phyloP scores from a whole-genome alignment of 208 protist genomes.

The Leishmania tarentolae region DNA sequence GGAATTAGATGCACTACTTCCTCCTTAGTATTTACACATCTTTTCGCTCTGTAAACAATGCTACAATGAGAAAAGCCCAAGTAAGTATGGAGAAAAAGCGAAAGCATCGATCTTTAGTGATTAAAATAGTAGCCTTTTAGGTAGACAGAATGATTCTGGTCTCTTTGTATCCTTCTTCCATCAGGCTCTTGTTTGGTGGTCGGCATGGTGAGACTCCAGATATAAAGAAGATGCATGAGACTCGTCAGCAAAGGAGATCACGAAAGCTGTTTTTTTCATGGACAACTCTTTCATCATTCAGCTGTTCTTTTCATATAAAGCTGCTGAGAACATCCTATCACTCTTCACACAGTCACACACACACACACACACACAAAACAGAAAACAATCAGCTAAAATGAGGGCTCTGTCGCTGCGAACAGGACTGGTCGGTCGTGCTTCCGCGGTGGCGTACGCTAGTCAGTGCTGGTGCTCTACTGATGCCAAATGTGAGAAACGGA shows the following conservation, averaged over 20 bases:
- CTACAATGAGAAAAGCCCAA: background rate
- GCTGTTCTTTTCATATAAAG: background rate
- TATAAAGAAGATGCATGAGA: background rate
- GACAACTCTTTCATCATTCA: conserved; percentile 3
- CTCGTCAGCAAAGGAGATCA: background rate
- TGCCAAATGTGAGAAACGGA: conserved; percentile 26
- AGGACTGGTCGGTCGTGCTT: conserved; percentile 15
- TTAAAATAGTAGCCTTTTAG: background rate
- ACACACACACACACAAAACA: background rate
- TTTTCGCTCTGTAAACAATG: conserved; percentile 5
- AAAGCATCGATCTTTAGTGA: background rate
- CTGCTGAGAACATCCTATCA: background rate
- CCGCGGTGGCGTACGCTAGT: conserved; percentile 11
- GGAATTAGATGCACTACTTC: conserved; percentile 80
- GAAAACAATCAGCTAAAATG: conserved; percentile 16
- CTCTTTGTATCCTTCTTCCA: background rate
- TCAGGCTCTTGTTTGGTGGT: background rate
- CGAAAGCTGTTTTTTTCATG: background rate
- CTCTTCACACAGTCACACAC: background rate
- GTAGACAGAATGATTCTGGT: no score
- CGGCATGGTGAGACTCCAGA: background rate
- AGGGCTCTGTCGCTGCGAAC: conserved; percentile 27
- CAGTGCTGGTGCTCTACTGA: conserved; percentile 50
- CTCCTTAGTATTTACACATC: conserved; percentile 36
- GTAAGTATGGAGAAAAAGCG: background rate